phyloP scores from a whole-genome alignment of 306 rosid species.

The Canavalia gladiata region DNA sequence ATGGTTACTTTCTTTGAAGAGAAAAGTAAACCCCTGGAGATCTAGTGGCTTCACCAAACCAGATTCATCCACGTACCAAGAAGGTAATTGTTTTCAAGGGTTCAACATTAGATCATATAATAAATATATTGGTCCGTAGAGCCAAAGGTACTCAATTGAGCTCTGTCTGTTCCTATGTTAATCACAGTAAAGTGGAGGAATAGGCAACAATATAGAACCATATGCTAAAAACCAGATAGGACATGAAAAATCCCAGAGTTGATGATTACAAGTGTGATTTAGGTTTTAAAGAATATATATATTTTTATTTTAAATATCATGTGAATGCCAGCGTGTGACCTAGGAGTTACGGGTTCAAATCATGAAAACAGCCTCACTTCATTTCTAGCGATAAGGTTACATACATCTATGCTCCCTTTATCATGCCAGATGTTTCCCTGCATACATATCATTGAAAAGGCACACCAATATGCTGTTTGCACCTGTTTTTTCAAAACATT shows the following conservation, averaged over 20 bases:
- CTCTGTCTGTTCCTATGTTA: constrained; percentile 14
- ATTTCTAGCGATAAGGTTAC: neutral
- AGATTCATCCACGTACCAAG: constrained; percentile 34
- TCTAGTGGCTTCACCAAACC: constrained; percentile 36
- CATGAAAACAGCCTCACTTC: neutral
- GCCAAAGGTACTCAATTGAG: constrained; percentile 16
- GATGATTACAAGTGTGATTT: constrained; percentile 31
- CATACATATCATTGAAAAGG: constrained; percentile 11
- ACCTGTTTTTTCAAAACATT: neutral
- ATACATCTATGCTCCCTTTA: neutral
- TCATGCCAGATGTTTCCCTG: neutral
- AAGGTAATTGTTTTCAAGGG: neutral
- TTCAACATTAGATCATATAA: constrained; percentile 21
- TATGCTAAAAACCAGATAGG: neutral
- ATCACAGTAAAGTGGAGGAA: neutral
- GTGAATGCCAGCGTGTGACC: neutral
- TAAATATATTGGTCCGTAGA: constrained; percentile 8
- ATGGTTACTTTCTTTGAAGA: neutral
- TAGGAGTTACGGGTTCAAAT: neutral
- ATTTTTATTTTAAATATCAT: constrained; percentile 8
- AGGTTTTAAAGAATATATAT: neutral
- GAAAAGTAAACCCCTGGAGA: constrained; percentile 21
- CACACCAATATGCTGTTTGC: constrained; percentile 2
- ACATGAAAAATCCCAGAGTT: constrained; percentile 15
- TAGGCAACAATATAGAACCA: constrained; percentile 3